These are phyloP conservation scores for Torrubiella hemipterigena DNA, from an alignment of 2,329 filamentous ascomycete species.

Conservation along the genomic window DNA sequence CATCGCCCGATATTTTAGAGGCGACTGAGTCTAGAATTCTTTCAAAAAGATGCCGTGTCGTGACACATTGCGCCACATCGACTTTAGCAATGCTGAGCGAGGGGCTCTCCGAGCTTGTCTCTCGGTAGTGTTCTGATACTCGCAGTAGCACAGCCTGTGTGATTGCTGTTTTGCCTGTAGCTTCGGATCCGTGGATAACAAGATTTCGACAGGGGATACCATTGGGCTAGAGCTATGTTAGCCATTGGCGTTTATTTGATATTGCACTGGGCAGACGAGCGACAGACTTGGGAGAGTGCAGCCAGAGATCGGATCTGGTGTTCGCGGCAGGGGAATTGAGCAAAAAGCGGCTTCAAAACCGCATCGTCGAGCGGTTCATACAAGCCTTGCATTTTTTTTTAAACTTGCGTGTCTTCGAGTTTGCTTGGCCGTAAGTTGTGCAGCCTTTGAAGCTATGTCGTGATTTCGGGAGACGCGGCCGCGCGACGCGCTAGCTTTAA, in stretches of 20 bases:
- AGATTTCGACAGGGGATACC: conserved; percentile 63
- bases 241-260: neutral
- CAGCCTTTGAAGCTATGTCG: neutral
- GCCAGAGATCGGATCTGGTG: conserved; percentile 46
- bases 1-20: conserved; percentile 34
- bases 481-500: too few species aligned
- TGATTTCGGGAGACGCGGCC: neutral
- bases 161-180: conserved; percentile 75
- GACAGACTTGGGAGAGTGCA: conserved; percentile 38
- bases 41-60: conserved; percentile 66
- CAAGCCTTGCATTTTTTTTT: conserved; percentile 18
- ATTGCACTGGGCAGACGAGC: neutral
- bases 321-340: conserved; percentile 44
- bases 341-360: conserved; percentile 29
- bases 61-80: conserved; percentile 65
- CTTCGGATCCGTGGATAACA: conserved; percentile 72
- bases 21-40: conserved; percentile 50
- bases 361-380: conserved; percentile 40
- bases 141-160: conserved; percentile 33
- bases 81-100: conserved; percentile 48
- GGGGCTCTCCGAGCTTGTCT: conserved; percentile 7
- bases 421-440: neutral
- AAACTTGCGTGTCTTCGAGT: neutral
- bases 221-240: conserved; percentile 34
- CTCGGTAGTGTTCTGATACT: conserved; percentile 11